phyloP scores from a whole-genome alignment of 768 basidiomycete genomes.

The Mycena venus region DNA sequence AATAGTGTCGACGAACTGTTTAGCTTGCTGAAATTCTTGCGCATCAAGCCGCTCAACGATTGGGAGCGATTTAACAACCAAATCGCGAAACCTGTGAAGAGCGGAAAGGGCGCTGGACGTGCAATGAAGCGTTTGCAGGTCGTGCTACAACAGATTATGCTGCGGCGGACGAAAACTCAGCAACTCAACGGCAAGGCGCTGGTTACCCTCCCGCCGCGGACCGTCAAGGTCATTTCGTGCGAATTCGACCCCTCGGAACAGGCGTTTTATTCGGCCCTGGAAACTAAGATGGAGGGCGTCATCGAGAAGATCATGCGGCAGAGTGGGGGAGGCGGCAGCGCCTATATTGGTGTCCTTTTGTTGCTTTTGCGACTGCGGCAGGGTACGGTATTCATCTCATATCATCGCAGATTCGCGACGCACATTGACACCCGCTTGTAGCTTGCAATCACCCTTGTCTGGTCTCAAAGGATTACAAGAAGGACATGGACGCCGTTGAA shows the following conservation, averaged over 20 bases:
- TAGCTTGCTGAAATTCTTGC: constrained; percentile 90
- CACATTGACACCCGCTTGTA: constrained; percentile 42
- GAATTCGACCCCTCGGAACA: constrained; percentile 83
- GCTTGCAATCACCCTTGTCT: constrained; percentile 93
- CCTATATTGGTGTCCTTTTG: constrained; percentile 79
- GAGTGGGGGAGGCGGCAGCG: constrained; percentile 63
- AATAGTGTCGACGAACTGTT: constrained; percentile 93
- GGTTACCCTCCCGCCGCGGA: constrained; percentile 83
- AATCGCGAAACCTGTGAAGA: constrained; percentile 86
- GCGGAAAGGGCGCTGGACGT: constrained; percentile 64
- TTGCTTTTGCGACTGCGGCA: constrained; percentile 89
- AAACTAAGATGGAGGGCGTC: constrained; percentile 72
- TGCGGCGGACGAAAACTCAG: constrained; percentile 86
- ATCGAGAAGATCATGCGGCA: constrained; percentile 77
- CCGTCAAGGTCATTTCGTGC: constrained; percentile 80
- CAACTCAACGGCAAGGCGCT: constrained; percentile 83
- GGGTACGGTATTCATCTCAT: constrained; percentile 59
- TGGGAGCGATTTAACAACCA: constrained; percentile 84
- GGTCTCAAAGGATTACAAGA: constrained; percentile 80
- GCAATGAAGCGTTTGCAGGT: constrained; percentile 92
- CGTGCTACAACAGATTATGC: constrained; percentile 89
- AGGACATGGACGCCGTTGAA: constrained; percentile 84
- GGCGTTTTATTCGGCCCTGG: constrained; percentile 82
- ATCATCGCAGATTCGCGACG: not conserved
- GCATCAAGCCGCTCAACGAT: constrained; percentile 83